These are phyloP conservation scores for Fremontodendron californicum DNA, from an alignment of 345 rosid genomes.

Conservation along the genomic window DNA sequence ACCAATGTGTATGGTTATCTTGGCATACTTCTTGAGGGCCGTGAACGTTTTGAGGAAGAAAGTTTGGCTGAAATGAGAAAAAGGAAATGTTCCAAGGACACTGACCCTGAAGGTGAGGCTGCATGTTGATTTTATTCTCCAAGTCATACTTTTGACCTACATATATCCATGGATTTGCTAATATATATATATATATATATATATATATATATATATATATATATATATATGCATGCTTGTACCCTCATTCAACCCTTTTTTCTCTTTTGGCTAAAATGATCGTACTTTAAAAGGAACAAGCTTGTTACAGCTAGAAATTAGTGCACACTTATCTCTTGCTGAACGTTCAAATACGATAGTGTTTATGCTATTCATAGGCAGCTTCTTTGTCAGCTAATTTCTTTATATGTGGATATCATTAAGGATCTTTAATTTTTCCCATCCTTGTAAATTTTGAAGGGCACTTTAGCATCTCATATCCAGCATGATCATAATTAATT, in stretches of 20 bases:
- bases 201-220: no score
- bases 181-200: neutral
- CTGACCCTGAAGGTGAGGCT: slow-evolving; percentile 35
- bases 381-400: neutral
- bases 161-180: neutral
- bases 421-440: neutral
- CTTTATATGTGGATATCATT: neutral
- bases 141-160: neutral
- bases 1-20: slow-evolving; percentile 84
- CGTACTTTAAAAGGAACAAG: no score
- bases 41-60: slow-evolving; percentile 94
- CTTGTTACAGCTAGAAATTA: neutral
- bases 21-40: slow-evolving; percentile 94
- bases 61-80: slow-evolving; percentile 41
- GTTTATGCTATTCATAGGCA: neutral
- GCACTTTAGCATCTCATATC: neutral
- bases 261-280: neutral
- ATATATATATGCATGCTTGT: neutral
- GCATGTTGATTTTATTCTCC: slow-evolving; percentile 2
- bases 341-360: neutral
- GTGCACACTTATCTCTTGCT: neutral
- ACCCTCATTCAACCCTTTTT: neutral
- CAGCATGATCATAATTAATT: slow-evolving; percentile 6
- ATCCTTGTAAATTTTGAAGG: neutral
- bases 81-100: slow-evolving; percentile 27